phyloP scores from a whole-genome alignment of 1,284 basidiomycete species.

The Tilletia horrida region DNA sequence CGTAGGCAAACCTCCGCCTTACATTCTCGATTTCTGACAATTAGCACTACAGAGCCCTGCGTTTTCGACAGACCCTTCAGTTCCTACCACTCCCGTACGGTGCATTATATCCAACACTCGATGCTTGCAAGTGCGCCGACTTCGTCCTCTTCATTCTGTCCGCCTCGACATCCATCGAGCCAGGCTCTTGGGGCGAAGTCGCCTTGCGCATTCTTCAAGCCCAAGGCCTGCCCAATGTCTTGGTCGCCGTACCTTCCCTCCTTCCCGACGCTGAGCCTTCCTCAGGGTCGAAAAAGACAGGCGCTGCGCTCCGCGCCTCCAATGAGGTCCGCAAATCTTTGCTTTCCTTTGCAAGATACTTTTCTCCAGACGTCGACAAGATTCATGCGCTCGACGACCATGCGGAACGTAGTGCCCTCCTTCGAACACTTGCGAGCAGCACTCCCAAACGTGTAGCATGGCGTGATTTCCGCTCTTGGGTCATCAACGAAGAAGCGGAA shows the following conservation, averaged over 20 bases:
- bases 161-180: constrained; percentile 73
- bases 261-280: constrained; percentile 26
- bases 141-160: constrained; percentile 84
- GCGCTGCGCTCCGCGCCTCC: constrained; percentile 35
- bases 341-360: constrained; percentile 73
- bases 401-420: constrained; percentile 64
- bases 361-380: constrained; percentile 76
- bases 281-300: constrained; percentile 35
- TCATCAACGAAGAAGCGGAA: constrained; percentile 67
- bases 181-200: constrained; percentile 73
- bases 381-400: constrained; percentile 64
- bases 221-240: constrained; percentile 68
- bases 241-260: constrained; percentile 61
- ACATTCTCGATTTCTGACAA: too few species aligned
- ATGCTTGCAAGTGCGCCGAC: constrained; percentile 83
- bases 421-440: constrained; percentile 57
- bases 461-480: constrained; percentile 74
- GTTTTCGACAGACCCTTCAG: constrained; percentile 84
- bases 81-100: constrained; percentile 65
- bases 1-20: not conserved
- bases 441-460: constrained; percentile 66
- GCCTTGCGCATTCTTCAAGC: constrained; percentile 73
- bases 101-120: constrained; percentile 71
- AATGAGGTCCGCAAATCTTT: constrained; percentile 50
- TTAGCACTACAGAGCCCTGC: constrained; percentile 60